A percentile compares a stretch with the other conserved stretches of the same genome.
Conservation (phyloP, 805 yeast genomes). For the Peterozyma xylosa region DNA sequence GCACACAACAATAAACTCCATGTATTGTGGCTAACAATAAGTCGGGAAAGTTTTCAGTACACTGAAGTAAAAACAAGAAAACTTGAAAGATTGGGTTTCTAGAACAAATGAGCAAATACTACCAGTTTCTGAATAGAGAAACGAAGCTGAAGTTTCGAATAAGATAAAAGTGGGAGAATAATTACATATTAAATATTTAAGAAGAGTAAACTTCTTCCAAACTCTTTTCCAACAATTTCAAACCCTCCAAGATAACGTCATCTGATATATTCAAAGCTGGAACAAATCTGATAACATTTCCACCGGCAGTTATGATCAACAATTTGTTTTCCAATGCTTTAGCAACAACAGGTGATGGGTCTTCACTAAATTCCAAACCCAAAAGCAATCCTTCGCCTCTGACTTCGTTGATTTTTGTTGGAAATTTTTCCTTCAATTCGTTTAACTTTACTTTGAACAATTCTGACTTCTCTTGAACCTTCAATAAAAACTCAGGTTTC, state of each 20-base stretch:
- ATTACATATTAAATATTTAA: no score
- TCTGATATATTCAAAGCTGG: conserved; percentile 86
- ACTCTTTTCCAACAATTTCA: conserved; percentile 58
- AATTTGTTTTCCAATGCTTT: conserved; percentile 76
- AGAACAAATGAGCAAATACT: no score
- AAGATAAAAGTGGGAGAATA: no score
- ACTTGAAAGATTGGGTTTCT: no score
- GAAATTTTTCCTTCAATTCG: conserved; percentile 45
- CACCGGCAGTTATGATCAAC: conserved; percentile 85
- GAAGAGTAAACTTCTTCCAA: conserved; percentile 24
- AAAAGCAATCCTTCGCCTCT: conserved; percentile 87
- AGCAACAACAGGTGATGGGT: conserved; percentile 56
- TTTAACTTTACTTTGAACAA: conserved; percentile 43
- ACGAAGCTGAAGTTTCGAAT: no score
- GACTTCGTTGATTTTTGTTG: conserved; percentile 54
- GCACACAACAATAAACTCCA: no score
- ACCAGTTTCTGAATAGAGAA: no score
- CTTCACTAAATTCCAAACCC: conserved; percentile 69
- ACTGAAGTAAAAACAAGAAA: no score
- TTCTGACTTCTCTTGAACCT: conserved; percentile 56
- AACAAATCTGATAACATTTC: conserved; percentile 81
- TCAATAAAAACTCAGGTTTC: conserved; percentile 46
- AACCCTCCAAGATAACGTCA: conserved; percentile 61
- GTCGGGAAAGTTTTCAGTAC: no score
- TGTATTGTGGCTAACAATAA: no score